Evolutionary conservation across 1,284 basidiomycete species (phyloP), one percentile per base, ranked within the genome.

Genomic region (Tilletia setariae): DNA sequence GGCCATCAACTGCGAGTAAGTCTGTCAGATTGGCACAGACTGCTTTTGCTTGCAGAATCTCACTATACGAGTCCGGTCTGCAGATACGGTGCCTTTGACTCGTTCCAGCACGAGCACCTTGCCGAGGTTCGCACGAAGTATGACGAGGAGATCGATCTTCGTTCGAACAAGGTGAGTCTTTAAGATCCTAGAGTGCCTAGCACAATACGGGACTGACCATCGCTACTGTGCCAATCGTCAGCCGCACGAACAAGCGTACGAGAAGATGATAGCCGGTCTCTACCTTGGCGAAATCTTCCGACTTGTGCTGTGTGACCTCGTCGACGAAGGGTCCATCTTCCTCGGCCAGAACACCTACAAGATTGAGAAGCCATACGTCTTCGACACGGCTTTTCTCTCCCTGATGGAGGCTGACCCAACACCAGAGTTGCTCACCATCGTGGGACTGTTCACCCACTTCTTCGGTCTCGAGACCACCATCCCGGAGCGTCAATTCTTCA

Each of bases 191-290:
- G 19, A 6, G 25, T n/a, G n/a, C n/a, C n/a, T n/a, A n/a, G n/a
- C n/a, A n/a, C n/a, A n/a, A n/a, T n/a, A n/a, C n/a, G n/a, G n/a
- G n/a, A n/a, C n/a, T n/a, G n/a, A n/a, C n/a, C n/a, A n/a, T n/a
- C n/a, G n/a, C n/a, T n/a, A n/a, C n/a, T n/a, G n/a, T n/a, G n/a
- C n/a, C n/a, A 15, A 35, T 32, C 35, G 35, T 35, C 56, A 61
- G 85, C 93, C 94, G 1, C 90, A 90, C 66, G 93, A 98, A 85
- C 95, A 98, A 84, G 88, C 91, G 0, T 94, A 94, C 76, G 87
- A 98, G 88, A 98, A 98, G 92, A 90, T 98, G 82, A 98, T 98
- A 75, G 95, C 95, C 0, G 95, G 95, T 69, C 89, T 95, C 66
- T 98, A 98, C 85, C 89, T 98, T 32, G 95, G 95, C 75, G 95